Conservation (phyloP, 371 early-diverging fungal genomes). For the Basidiobolus meristosporus region DNA sequence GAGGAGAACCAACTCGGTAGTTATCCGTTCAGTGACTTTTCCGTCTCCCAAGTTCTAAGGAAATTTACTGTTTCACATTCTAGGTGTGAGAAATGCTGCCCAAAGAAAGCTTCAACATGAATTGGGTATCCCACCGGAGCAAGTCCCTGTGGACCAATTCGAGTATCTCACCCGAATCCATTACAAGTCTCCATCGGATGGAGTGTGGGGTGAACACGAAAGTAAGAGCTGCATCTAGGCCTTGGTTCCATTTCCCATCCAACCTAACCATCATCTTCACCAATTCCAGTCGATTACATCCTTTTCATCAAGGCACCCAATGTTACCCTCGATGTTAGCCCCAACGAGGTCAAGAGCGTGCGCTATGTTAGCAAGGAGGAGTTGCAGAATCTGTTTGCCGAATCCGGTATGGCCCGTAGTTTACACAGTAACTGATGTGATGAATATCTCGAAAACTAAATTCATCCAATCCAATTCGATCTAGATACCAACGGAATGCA, state of each 20-base stretch:
- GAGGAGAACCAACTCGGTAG: conserved; percentile 55
- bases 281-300: conserved; percentile 70
- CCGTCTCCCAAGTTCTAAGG: conserved; percentile 2
- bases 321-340: conserved; percentile 37
- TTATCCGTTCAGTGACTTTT: neutral
- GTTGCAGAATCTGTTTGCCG: conserved; percentile 42
- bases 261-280: neutral
- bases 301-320: conserved; percentile 59
- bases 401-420: conserved; percentile 28
- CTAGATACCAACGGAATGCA: conserved; percentile 14
- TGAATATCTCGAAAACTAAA: neutral
- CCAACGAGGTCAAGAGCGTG: conserved; percentile 65
- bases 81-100: conserved; percentile 57
- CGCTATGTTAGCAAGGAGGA: conserved; percentile 60
- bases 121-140: conserved; percentile 66
- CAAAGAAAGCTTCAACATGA: conserved; percentile 91
- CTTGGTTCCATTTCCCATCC: neutral
- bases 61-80: no score
- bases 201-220: conserved; percentile 95
- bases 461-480: neutral
- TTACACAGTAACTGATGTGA: neutral
- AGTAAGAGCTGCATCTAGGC: conserved; percentile 19
- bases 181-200: conserved; percentile 84
- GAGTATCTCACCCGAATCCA: conserved; percentile 84
- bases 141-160: conserved; percentile 65